Base-by-base conservation (phyloP, 305 asterid species). In the Solanum hybrid region DNA sequence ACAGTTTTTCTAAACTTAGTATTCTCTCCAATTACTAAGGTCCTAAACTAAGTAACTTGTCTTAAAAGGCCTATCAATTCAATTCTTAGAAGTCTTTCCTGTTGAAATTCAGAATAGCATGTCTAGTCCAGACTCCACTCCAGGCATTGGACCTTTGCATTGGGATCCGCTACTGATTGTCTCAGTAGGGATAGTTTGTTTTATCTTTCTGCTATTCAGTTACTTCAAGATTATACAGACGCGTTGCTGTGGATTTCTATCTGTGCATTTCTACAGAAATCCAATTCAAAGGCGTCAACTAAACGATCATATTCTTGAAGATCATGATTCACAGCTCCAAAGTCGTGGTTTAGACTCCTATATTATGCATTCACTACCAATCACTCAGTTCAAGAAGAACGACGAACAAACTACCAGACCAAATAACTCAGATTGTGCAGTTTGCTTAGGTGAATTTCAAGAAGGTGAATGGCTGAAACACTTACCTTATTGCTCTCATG, bases 121-220 rank as follows among this genome's bases (percentile, higher is more conserved):
- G 95, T 35, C 92, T 89, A 86, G 91, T 35, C 94, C 94, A 71
- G 16, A 90, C 4, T 46, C 91, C 13, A 64, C 95, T 46, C 90
- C 94, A 61, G 89, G 67, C 2, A 5, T 3, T 28, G 92, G 87
- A 88, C 78, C 92, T 18, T 90, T 94, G 5, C 93, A 37, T 88
- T 94, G 95, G 97, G 92, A 95, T 89, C 95, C 96, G n/a, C 84
- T 86, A 87, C 86, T 95, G 8, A 90, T 95, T 11, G 95, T 93
- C 6, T 24, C 92, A 11, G 94, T 93, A 7, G 95, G 92, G 20
- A 85, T 94, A 9, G 40, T 95, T 4, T 95, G 97, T 86, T 89
- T 91, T 92, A 87, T 95, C 78, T 84, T 94, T 87, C 89, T 94
- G 14, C 37, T 93, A 10, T 90, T 93, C 90, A 92, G 95, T 83